Percentiles rank a stretch among this genome's conserved stretches.
Conservation (phyloP, 1,139 yeast genomes). For the Sugiyamaella sp. region DNA sequence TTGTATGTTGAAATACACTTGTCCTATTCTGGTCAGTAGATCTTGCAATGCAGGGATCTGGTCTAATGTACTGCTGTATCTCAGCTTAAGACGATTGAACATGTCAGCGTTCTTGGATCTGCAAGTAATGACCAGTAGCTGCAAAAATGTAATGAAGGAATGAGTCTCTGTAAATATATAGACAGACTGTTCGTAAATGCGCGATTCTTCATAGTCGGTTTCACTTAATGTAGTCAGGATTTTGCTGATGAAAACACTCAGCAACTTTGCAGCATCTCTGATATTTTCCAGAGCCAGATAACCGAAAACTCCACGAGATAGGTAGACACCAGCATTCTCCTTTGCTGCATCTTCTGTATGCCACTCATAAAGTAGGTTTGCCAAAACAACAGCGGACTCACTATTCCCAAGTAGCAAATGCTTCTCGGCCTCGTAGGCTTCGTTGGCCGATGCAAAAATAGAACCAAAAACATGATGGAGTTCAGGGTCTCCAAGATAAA, state of each 20-base stretch:
- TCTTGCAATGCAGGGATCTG: slow-evolving; percentile 43
- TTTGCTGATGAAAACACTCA: slow-evolving; percentile 47
- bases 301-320: slow-evolving; percentile 69
- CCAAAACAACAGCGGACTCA: slow-evolving; percentile 58
- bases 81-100: slow-evolving; percentile 55
- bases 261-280: slow-evolving; percentile 55
- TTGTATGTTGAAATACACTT: slow-evolving; percentile 59
- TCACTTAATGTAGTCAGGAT: slow-evolving; percentile 27
- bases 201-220: slow-evolving; percentile 4
- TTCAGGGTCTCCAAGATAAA: slow-evolving; percentile 72
- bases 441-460: slow-evolving; percentile 50
- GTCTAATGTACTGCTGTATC: slow-evolving; percentile 56
- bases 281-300: slow-evolving; percentile 67
- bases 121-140: slow-evolving; percentile 64
- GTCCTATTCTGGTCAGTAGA: slow-evolving; percentile 47
- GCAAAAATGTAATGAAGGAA: slow-evolving; percentile 65
- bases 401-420: slow-evolving; percentile 71
- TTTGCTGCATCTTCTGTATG: slow-evolving; percentile 43
- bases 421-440: slow-evolving; percentile 54
- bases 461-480: slow-evolving; percentile 75
- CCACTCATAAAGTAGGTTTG: slow-evolving; percentile 63
- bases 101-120: slow-evolving; percentile 56
- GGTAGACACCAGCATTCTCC: slow-evolving; percentile 50
- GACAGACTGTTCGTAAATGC: slow-evolving; percentile 26
- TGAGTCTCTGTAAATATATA: slow-evolving; percentile 37